A percentile compares a stretch with the other conserved stretches of the same genome.
phyloP scores from a whole-genome alignment of 1,284 basidiomycete species.

The Leccinum pachyderme region DNA sequence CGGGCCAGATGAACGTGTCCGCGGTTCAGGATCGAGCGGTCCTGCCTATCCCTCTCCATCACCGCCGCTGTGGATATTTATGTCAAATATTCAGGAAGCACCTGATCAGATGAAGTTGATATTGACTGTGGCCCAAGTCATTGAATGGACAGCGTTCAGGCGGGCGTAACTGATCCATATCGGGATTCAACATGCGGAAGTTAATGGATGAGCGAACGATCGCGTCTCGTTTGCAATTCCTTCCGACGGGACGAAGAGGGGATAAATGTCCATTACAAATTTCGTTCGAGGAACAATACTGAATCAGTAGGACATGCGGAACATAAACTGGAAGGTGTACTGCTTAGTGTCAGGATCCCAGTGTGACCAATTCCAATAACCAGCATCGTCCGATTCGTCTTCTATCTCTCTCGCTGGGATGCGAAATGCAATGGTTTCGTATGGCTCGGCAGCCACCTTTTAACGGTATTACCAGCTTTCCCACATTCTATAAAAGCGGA shows the following conservation, averaged over 20 bases:
- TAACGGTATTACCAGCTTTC: constrained; percentile 11
- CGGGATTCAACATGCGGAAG: neutral
- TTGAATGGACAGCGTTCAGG: neutral
- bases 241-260: constrained; percentile 10
- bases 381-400: constrained; percentile 86
- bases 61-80: neutral
- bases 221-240: neutral
- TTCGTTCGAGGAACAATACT: constrained; percentile 16
- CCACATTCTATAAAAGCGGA: neutral
- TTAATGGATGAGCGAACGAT: constrained; percentile 2
- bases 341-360: constrained; percentile 98
- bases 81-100: neutral
- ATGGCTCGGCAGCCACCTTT: constrained; percentile 96
- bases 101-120: neutral
- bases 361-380: constrained; percentile 94
- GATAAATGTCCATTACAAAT: constrained; percentile 17
- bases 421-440: constrained; percentile 98
- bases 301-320: constrained; percentile 53
- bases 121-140: neutral
- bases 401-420: constrained; percentile 98
- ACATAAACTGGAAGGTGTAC: constrained; percentile 95
- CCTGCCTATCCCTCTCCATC: neutral
- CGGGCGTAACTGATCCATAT: constrained; percentile 16
- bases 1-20: neutral
- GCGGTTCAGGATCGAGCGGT: neutral